phyloP scores from a whole-genome alignment of 1,284 basidiomycete species.

The Papiliotrema flavescens region DNA sequence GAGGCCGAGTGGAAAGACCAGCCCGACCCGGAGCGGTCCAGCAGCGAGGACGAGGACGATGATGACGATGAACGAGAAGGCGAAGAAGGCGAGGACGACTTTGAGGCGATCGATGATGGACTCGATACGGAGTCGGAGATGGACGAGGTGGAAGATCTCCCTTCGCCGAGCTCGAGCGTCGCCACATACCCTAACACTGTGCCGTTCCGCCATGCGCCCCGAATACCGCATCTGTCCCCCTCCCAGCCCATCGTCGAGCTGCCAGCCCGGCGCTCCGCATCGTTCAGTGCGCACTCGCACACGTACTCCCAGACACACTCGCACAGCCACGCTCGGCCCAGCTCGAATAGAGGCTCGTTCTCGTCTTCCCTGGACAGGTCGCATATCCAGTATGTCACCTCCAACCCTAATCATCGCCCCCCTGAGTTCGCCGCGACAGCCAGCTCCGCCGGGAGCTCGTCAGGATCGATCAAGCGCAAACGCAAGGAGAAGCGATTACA shows the following conservation, averaged over 20 bases:
- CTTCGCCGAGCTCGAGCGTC: slow-evolving; percentile 18
- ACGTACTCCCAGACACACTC: too few species aligned
- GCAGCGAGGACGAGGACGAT: slow-evolving; percentile 2
- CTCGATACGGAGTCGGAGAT: slow-evolving; percentile 15
- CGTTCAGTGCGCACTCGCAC: slow-evolving; percentile 3
- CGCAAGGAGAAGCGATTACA: slow-evolving; percentile 7
- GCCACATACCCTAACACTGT: slow-evolving; percentile 49
- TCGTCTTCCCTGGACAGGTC: slow-evolving; percentile 8
- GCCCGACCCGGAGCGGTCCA: neutral
- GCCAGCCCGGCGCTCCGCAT: slow-evolving; percentile 7
- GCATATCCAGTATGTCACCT: slow-evolving; percentile 26
- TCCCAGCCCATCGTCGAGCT: slow-evolving; percentile 3
- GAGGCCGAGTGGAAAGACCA: neutral
- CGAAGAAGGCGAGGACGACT: slow-evolving; percentile 15
- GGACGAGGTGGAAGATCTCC: slow-evolving; percentile 13
- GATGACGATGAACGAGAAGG: slow-evolving; percentile 13
- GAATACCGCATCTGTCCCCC: slow-evolving; percentile 23
- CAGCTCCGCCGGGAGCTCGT: neutral
- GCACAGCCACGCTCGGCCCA: neutral
- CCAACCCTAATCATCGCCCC: slow-evolving; percentile 1
- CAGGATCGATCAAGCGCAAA: neutral
- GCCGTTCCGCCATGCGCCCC: slow-evolving; percentile 34
- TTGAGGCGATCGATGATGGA: slow-evolving; percentile 4
- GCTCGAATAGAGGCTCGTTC: slow-evolving; percentile 10
- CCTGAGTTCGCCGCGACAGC: neutral